These are phyloP conservation scores for Mycena alexandri DNA, from an alignment of 768 basidiomycete genomes.

Conservation along the genomic window DNA sequence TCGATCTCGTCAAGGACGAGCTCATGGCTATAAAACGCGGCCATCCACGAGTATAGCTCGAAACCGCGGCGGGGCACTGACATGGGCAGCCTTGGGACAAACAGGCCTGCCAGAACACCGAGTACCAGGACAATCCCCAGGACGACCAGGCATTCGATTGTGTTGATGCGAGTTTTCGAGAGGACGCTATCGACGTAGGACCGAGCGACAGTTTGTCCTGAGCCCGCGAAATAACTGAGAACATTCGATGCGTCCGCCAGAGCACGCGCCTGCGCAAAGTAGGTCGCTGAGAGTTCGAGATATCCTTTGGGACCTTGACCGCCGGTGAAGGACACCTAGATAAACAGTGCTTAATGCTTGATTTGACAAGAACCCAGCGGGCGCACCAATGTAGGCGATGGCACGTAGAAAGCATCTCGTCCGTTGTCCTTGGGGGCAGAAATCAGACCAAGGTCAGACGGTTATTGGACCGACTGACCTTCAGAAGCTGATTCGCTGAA, in stretches of 20 bases:
- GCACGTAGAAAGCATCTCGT: constrained; percentile 53
- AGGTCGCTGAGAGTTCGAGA: constrained; percentile 49
- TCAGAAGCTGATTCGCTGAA: constrained; percentile 53
- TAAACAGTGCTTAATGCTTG: neutral
- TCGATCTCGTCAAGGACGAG: constrained; percentile 40
- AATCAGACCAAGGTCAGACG: constrained; percentile 4
- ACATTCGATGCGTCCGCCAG: constrained; percentile 56
- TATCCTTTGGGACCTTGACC: constrained; percentile 54
- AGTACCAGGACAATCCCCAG: constrained; percentile 44
- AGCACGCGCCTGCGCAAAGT: constrained; percentile 51
- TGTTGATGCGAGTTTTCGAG: constrained; percentile 44
- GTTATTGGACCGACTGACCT: constrained; percentile 38
- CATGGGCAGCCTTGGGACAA: constrained; percentile 46
- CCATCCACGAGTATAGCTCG: constrained; percentile 48
- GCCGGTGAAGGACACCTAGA: constrained; percentile 53
- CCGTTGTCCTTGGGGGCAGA: constrained; percentile 50
- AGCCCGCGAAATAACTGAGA: constrained; percentile 57
- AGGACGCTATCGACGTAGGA: constrained; percentile 48
- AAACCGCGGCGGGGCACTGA: constrained; percentile 48
- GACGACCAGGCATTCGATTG: constrained; percentile 41
- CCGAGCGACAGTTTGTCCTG: constrained; percentile 51
- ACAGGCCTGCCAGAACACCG: constrained; percentile 48
- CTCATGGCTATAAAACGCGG: constrained; percentile 47
- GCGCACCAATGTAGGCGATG: constrained; percentile 53
- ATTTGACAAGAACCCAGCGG: neutral